These are phyloP conservation scores for Obelidium mucronatum DNA, from an alignment of 192 early-diverging fungal genomes.

Conservation along the genomic window DNA sequence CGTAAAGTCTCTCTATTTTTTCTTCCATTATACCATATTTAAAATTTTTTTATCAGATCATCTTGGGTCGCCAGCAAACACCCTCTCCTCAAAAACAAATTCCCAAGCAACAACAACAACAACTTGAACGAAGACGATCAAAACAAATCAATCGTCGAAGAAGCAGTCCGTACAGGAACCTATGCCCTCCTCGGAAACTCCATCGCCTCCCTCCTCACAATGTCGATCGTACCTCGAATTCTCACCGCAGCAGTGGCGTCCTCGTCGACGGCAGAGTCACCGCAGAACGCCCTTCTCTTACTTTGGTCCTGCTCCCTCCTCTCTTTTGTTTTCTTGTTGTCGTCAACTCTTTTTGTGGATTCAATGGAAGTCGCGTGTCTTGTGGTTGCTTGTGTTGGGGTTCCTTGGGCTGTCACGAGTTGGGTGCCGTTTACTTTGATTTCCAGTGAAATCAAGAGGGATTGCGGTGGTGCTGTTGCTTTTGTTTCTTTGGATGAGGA, in stretches of 20 bases:
- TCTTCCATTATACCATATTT: slow-evolving; percentile 13
- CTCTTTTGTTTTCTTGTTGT: slow-evolving; percentile 72
- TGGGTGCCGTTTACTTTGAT: slow-evolving; percentile 96
- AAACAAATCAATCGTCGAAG: slow-evolving; percentile 13
- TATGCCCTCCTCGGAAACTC: slow-evolving; percentile 85
- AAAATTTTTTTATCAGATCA: slow-evolving; percentile 51
- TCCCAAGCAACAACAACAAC: slow-evolving; percentile 23
- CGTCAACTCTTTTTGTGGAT: slow-evolving; percentile 69
- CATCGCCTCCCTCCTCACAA: slow-evolving; percentile 72
- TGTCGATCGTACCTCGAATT: slow-evolving; percentile 62
- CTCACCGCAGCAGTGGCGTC: slow-evolving; percentile 44
- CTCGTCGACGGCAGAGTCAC: not conserved
- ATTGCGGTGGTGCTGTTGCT: too few species aligned
- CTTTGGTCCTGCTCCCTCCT: slow-evolving; percentile 76
- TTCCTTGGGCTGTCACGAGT: slow-evolving; percentile 87
- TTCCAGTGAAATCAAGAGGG: too few species aligned
- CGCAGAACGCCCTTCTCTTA: slow-evolving; percentile 17
- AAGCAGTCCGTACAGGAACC: slow-evolving; percentile 82
- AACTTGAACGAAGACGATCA: not conserved
- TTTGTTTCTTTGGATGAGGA: too few species aligned
- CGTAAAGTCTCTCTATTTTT: slow-evolving; percentile 50
- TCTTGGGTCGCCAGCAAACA: slow-evolving; percentile 69
- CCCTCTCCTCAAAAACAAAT: slow-evolving; percentile 4
- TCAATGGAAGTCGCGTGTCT: slow-evolving; percentile 65
- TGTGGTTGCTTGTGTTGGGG: slow-evolving; percentile 77